Evolutionary conservation across 352 stramenopile genomes (phyloP).

Genomic region (Phytophthora cryptogea): DNA sequence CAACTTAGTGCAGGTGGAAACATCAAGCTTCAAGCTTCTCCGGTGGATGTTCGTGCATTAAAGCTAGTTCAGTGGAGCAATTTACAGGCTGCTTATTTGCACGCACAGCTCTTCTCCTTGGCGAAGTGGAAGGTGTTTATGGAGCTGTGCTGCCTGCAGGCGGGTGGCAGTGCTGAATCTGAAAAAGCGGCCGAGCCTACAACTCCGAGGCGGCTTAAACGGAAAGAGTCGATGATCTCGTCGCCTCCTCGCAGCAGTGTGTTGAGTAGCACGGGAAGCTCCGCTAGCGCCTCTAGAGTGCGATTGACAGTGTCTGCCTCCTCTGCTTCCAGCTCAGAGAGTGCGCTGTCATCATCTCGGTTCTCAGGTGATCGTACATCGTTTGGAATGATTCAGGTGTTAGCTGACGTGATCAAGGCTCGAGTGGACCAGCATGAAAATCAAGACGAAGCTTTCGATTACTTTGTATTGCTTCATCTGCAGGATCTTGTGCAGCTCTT

Average conservation of each 20-base stretch:
- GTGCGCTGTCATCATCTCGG: constrained; percentile 31
- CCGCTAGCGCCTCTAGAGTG: constrained; percentile 14
- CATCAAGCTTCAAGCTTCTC: constrained; percentile 26
- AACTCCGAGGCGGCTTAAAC: constrained; percentile 34
- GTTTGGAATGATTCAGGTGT: constrained; percentile 68
- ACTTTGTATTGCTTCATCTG: constrained; percentile 55
- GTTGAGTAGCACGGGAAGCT: not conserved
- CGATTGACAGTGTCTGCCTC: constrained; percentile 6
- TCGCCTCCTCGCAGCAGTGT: constrained; percentile 41
- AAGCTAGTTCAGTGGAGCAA: constrained; percentile 59
- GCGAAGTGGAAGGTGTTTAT: constrained; percentile 74
- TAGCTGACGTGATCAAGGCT: constrained; percentile 54
- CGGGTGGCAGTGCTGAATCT: constrained; percentile 10
- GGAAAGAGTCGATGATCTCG: constrained; percentile 78
- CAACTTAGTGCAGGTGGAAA: constrained; percentile 33
- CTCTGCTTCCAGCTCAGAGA: constrained; percentile 19
- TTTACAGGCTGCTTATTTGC: constrained; percentile 52
- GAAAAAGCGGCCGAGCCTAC: constrained; percentile 12
- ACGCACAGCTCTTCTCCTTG: constrained; percentile 58
- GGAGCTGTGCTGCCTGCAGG: constrained; percentile 64
- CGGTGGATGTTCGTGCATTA: constrained; percentile 37
- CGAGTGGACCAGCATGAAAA: constrained; percentile 40
- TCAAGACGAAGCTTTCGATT: constrained; percentile 45
- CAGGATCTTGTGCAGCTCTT: constrained; percentile 59
- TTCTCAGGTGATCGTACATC: constrained; percentile 73